Percentiles rank a stretch among this genome's conserved stretches.
These are phyloP conservation scores for Trametes versicolor DNA, from an alignment of 1,284 basidiomycete genomes.

Conservation along the genomic window DNA sequence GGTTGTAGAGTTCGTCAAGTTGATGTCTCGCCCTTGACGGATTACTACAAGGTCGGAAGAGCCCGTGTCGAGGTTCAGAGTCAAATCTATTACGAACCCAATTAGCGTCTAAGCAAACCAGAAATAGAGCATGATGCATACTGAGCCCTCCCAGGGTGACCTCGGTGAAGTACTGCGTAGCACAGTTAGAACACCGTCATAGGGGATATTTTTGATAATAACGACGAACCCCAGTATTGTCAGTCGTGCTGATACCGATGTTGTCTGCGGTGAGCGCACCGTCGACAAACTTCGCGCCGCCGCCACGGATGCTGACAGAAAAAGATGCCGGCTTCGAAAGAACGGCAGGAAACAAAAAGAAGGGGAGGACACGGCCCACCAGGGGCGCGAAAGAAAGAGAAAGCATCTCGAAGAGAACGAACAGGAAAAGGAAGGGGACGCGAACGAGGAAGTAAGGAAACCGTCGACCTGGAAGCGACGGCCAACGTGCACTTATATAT, in stretches of 20 bases:
- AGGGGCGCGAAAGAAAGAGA: conserved; percentile 15
- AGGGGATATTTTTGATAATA: too few relatives aligned
- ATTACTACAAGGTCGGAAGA: conserved; percentile 23
- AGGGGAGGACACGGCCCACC: conserved; percentile 6
- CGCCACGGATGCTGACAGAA: background rate
- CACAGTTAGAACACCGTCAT: background rate
- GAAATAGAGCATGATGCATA: background rate
- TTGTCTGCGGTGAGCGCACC: background rate
- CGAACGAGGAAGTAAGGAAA: background rate
- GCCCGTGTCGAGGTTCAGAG: conserved; percentile 24
- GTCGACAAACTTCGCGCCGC: conserved; percentile 4
- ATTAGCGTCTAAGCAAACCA: background rate
- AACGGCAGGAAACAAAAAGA: background rate
- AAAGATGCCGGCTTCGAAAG: conserved; percentile 3
- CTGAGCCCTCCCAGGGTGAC: conserved; percentile 26
- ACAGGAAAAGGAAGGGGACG: background rate
- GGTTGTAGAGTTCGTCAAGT: conserved; percentile 37
- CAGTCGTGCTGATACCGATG: conserved; percentile 8
- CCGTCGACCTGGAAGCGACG: background rate
- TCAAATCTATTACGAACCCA: conserved; percentile 10
- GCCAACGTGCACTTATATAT: background rate
- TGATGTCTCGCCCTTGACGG: conserved; percentile 12
- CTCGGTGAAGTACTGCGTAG: conserved; percentile 19
- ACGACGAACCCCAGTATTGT: background rate
- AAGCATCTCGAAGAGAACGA: conserved; percentile 4